Evolutionary conservation across 257 asterid species (phyloP), one percentile per base, ranked within the genome.

Genomic region (Fraxinus quadrangulata): DNA sequence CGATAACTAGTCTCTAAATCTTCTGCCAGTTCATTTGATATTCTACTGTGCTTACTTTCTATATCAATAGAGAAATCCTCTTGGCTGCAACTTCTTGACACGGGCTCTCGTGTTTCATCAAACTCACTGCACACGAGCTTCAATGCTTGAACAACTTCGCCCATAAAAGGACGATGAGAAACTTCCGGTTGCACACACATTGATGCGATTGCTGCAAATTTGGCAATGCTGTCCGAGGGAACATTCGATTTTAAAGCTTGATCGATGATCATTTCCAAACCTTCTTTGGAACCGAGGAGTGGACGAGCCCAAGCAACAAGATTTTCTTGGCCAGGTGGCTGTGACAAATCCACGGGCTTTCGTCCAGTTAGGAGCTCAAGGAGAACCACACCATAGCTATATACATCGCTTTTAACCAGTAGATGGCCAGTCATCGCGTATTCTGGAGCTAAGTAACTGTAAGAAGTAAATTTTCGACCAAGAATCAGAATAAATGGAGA

Each of bases 341-440:
- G 99, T 30, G 97, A 87, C 34, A 92, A 77, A 69, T 95, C 98
- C 13, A 95, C 96, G 0, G 99, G 99, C 12, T 95, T 95, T 82
- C 93, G 84, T 1, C 99, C 99, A 0, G 96, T 90, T 42, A 95
- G 85, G 14, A 95, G 98, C 88, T 95, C 99, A 2, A 95, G 96
- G 16, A 95, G 94, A 40, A 95, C 99, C 4, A 95, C 99, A 0
- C 99, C 99, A 10, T 93, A 95, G 88, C 99, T 95, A 73, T 95
- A 95, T 34, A 91, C 99, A 76, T 95, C 99, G 40, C 99, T 95
- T 78, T 95, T 93, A 45, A 95, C 99, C 0, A 95, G 94, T 75
- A 93, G 96, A 85, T 95, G 99, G 75, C 99, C 99, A 0, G 98
- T 95, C 99, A 95, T 93, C 79, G 99, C 99, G 59, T 95, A 95